These are phyloP conservation scores for Coprinellus micaceus DNA, from an alignment of 768 basidiomycete genomes.

Conservation along the genomic window DNA sequence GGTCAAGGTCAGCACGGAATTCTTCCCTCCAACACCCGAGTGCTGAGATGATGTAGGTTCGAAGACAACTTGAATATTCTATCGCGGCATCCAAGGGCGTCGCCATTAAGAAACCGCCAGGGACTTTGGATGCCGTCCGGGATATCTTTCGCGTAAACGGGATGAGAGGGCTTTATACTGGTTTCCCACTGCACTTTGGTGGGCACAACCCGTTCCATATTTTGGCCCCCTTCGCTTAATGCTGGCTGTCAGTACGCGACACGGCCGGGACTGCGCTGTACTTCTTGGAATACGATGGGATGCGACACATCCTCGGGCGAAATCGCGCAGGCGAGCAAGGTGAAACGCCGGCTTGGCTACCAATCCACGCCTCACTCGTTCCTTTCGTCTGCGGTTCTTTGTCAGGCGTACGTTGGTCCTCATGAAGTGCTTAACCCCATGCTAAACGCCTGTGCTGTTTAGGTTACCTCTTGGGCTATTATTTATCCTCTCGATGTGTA, in stretches of 20 bases:
- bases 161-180: conserved; percentile 69
- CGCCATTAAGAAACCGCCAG: conserved; percentile 69
- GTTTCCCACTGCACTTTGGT: conserved; percentile 86
- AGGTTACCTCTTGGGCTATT: conserved; percentile 78
- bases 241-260: conserved; percentile 69
- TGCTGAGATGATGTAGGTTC: conserved; percentile 49
- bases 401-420: conserved; percentile 62
- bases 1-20: conserved; percentile 65
- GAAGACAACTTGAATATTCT: conserved; percentile 87
- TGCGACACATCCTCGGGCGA: conserved; percentile 84
- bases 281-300: conserved; percentile 90
- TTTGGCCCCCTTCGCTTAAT: too few species aligned
- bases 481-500: conserved; percentile 96
- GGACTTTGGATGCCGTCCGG: conserved; percentile 71
- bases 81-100: conserved; percentile 81
- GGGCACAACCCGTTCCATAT: conserved; percentile 20
- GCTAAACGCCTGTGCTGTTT: conserved; percentile 21
- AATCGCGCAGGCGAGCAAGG: conserved; percentile 77
- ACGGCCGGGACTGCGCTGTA: conserved; percentile 87
- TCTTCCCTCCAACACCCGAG: conserved; percentile 1
- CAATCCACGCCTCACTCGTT: conserved; percentile 71
- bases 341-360: conserved; percentile 78
- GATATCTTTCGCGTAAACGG: conserved; percentile 72
- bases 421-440: conserved; percentile 32
- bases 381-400: conserved; percentile 91